Evolutionary conservation across 805 yeast species (phyloP).

Genomic region (Spencermartinsiella europaea): DNA sequence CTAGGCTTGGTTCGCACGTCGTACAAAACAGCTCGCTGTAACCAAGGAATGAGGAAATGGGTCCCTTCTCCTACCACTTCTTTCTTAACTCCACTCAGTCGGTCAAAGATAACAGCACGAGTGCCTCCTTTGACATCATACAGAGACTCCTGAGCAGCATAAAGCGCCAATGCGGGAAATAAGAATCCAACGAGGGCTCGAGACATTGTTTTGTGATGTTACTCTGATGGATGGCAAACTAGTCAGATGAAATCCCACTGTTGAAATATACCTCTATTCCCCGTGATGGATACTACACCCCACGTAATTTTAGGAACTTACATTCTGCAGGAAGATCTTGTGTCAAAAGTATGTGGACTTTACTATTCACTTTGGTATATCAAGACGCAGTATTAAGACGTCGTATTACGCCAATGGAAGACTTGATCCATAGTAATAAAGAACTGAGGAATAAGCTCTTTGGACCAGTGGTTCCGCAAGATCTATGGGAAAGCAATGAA

Average conservation of each 20-base stretch:
- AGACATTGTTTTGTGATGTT: not conserved
- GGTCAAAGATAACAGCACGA: constrained; percentile 92
- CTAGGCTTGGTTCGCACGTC: constrained; percentile 95
- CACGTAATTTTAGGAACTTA: too few relatives aligned
- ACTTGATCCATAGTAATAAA: too few relatives aligned
- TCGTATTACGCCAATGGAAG: too few relatives aligned
- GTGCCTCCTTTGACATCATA: constrained; percentile 96
- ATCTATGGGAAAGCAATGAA: not conserved
- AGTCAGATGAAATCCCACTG: too few relatives aligned
- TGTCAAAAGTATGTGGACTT: too few relatives aligned
- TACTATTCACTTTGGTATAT: too few relatives aligned
- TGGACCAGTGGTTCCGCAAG: not conserved
- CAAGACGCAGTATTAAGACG: too few relatives aligned
- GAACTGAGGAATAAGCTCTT: not conserved
- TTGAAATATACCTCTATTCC: too few relatives aligned
- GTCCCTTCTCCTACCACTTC: constrained; percentile 95
- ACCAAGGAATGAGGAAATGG: constrained; percentile 93
- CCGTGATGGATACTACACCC: too few relatives aligned
- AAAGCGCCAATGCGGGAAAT: constrained; percentile 36
- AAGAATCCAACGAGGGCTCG: constrained; percentile 19
- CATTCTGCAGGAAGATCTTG: too few relatives aligned
- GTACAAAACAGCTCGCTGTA: constrained; percentile 82
- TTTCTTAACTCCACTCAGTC: constrained; percentile 82
- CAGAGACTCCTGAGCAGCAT: constrained; percentile 65
- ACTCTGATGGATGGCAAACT: not conserved